phyloP scores from a whole-genome alignment of 495 filamentous ascomycete genomes.

The Pyrenopolyporus hunteri region DNA sequence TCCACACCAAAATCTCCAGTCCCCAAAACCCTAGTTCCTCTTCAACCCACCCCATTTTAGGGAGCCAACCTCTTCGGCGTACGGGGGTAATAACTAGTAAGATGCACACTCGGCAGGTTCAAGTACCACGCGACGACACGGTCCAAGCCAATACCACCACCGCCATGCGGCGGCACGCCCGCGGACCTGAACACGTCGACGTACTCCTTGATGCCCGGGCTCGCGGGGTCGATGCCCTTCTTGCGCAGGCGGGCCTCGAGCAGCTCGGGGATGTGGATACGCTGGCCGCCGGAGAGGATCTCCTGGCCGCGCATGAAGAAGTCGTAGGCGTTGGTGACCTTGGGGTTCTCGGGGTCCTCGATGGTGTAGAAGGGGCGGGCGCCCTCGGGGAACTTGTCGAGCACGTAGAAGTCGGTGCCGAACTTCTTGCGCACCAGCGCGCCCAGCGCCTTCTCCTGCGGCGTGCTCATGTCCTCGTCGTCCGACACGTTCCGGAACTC shows the following conservation, averaged over 20 bases:
- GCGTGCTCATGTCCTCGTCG: slow-evolving; percentile 80
- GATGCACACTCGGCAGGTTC: slow-evolving; percentile 78
- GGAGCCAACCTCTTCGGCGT: slow-evolving; percentile 84
- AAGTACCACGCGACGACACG: slow-evolving; percentile 88
- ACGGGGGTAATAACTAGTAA: slow-evolving; percentile 79
- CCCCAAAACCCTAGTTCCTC: neutral
- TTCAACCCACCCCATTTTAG: slow-evolving; percentile 43
- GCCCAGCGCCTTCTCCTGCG: slow-evolving; percentile 90
- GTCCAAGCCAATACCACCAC: slow-evolving; percentile 87
- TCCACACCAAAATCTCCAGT: too few species aligned
- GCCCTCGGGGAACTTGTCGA: slow-evolving; percentile 87
- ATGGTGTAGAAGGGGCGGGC: slow-evolving; percentile 92
- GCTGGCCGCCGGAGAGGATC: slow-evolving; percentile 86
- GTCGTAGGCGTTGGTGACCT: slow-evolving; percentile 84
- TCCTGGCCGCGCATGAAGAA: slow-evolving; percentile 93
- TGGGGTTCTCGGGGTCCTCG: slow-evolving; percentile 69
- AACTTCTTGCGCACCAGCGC: slow-evolving; percentile 82
- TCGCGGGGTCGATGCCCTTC: slow-evolving; percentile 75
- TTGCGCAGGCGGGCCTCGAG: slow-evolving; percentile 69
- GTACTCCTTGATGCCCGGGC: slow-evolving; percentile 82
- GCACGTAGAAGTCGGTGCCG: slow-evolving; percentile 87
- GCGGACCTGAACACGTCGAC: slow-evolving; percentile 80
- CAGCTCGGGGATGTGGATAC: slow-evolving; percentile 75
- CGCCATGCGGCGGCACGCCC: slow-evolving; percentile 77
- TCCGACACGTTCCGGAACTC: slow-evolving; percentile 69